A percentile compares a stretch with the other conserved stretches of the same genome.
Evolutionary conservation across 2,329 filamentous ascomycete species (phyloP).

Genomic region (Canariomyces notabilis): DNA sequence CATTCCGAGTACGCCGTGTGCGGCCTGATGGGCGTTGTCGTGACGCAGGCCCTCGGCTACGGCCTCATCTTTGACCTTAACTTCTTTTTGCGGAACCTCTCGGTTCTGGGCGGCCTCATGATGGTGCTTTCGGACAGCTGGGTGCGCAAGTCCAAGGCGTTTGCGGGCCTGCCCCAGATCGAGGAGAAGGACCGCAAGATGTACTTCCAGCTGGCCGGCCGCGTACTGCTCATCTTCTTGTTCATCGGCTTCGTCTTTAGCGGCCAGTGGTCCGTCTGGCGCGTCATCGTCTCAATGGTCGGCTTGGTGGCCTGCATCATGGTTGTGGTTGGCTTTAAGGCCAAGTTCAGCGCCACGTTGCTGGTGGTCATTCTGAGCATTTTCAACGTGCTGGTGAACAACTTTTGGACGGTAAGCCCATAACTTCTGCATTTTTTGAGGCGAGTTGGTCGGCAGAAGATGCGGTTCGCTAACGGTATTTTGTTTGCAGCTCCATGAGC

Average conservation of each 20-base stretch:
- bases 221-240: slow-evolving; percentile 93
- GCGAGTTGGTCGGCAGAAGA: too few relatives aligned
- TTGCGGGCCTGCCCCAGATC: slow-evolving; percentile 85
- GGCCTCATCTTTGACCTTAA: slow-evolving; percentile 98
- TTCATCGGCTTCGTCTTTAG: slow-evolving; percentile 96
- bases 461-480: background rate
- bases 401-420: slow-evolving; percentile 93
- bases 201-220: slow-evolving; percentile 98
- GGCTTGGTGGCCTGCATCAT: slow-evolving; percentile 92
- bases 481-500: slow-evolving; percentile 78
- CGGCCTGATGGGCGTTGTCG: slow-evolving; percentile 83
- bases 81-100: slow-evolving; percentile 99
- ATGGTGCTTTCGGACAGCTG: slow-evolving; percentile 98
- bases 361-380: slow-evolving; percentile 91
- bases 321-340: slow-evolving; percentile 99
- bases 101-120: slow-evolving; percentile 90
- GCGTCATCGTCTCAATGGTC: slow-evolving; percentile 76
- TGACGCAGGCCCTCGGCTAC: slow-evolving; percentile 92
- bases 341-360: slow-evolving; percentile 95
- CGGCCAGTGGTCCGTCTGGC: slow-evolving; percentile 85
- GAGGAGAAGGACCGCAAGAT: slow-evolving; percentile 99
- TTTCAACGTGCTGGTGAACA: slow-evolving; percentile 97
- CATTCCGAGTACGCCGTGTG: slow-evolving; percentile 89
- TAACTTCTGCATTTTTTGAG: too few relatives aligned
- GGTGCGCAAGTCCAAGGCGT: slow-evolving; percentile 96